Evolutionary conservation across 108 stramenopile genomes (phyloP), one percentile per base, ranked within the genome.

Genomic region (Bacterosira constricta): DNA sequence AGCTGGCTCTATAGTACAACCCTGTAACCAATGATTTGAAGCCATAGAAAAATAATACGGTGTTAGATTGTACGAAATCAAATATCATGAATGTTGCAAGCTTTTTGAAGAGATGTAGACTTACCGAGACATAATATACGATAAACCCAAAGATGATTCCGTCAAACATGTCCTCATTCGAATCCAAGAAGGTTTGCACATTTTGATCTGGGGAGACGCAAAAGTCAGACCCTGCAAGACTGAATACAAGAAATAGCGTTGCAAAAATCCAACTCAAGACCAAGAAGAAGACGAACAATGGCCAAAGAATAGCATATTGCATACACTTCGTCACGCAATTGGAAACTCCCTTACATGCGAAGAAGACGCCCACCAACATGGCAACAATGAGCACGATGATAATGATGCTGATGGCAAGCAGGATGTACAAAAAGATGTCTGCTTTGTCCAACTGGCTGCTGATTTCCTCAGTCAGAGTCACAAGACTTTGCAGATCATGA

Each of bases 141-240:
- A 62, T 2, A 27, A 72, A 66, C 0, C 42, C 45, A 39, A 72
- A 79, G 18, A 79, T 66, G 5, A 59, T 26, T 3, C 62, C 45
- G 11, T 71, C 26, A 32, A 79, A 79, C 32, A 32, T 32, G 23
- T 71, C 70, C 51, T 53, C 35, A 46, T 79, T 46, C 9, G 42
- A 5, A 23, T 71, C 34, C 29, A 79, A 37, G 25, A 62, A 30
- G 12, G 21, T 2, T n/a, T 53, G 10, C 1, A 71, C 59, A 0
- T 61, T 60, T n/a, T 36, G 12, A 51, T 79, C 78, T 0, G 78
- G 78, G 0, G 47, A 18, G 56, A 67, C 55, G 47, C 78, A 79
- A 29, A 79, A 79, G 50, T 79, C 78, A 18, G 69, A 29, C 0
- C 78, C 78, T n/a, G 78, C 71, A 6, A 79, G 71, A 27, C 65